Percentiles rank a stretch among this genome's conserved stretches.
These are phyloP conservation scores for Juglanconis sp. DNA, from an alignment of 2,329 filamentous ascomycete genomes.

Conservation along the genomic window DNA sequence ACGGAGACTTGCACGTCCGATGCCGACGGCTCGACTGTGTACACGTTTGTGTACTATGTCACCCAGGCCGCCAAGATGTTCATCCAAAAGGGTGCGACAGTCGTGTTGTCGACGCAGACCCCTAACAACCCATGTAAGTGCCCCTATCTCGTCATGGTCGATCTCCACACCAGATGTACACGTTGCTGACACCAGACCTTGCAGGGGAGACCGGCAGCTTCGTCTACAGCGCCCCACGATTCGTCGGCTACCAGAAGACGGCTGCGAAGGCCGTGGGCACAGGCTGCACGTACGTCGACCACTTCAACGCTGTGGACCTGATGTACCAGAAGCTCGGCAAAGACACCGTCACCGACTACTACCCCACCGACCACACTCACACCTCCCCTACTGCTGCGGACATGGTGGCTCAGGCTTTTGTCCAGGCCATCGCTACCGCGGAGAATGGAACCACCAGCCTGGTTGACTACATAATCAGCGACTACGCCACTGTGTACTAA, in stretches of 20 bases:
- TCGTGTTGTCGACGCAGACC: slow-evolving; percentile 56
- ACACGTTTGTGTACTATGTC: slow-evolving; percentile 30
- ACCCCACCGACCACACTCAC: slow-evolving; percentile 58
- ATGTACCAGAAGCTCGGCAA: slow-evolving; percentile 47
- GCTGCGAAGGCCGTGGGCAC: slow-evolving; percentile 39
- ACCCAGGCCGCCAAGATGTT: slow-evolving; percentile 27
- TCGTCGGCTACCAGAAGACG: slow-evolving; percentile 48
- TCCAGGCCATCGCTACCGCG: slow-evolving; percentile 41
- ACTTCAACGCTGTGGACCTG: slow-evolving; percentile 51
- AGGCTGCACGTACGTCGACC: slow-evolving; percentile 53
- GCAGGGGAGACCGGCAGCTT: slow-evolving; percentile 54
- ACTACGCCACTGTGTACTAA: slow-evolving; percentile 24
- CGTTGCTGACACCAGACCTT: not conserved
- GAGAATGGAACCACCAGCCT: slow-evolving; percentile 28
- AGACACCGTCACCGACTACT: slow-evolving; percentile 45
- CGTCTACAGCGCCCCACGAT: slow-evolving; percentile 44
- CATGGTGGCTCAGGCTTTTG: slow-evolving; percentile 53
- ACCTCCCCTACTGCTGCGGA: slow-evolving; percentile 53
- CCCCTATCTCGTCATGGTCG: not conserved
- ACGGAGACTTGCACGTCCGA: slow-evolving; percentile 47
- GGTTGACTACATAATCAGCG: slow-evolving; percentile 21
- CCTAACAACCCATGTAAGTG: slow-evolving; percentile 50
- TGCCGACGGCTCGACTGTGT: slow-evolving; percentile 27
- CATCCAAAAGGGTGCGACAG: slow-evolving; percentile 54
- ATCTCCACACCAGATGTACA: no score